Evolutionary conservation across 1,284 basidiomycete species (phyloP), one percentile per base, ranked within the genome.

Genomic region (Cystobasidium pallidum): DNA sequence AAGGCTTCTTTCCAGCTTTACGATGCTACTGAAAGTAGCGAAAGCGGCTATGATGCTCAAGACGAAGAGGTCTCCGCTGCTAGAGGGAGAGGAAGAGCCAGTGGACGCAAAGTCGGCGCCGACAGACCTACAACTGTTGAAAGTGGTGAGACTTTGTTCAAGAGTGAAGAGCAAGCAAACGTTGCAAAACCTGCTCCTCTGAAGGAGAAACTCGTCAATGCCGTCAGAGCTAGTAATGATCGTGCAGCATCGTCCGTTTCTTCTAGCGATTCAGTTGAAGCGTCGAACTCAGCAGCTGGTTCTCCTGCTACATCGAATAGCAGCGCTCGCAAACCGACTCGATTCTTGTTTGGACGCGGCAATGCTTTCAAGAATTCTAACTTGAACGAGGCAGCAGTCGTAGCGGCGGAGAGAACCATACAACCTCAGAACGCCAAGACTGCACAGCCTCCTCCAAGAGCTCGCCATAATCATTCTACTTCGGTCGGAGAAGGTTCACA

Each of bases 41-140:
- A 71, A 26, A 63, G 59, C 47, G 68, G 68, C 0, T 71, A 71
- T 21, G 68, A 71, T 32, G 68, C 68, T 4, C 68, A 71, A 26
- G 68, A 71, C 47, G 68, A 71, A 51, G 17, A 71, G 19, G 34
- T 54, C 45, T 43, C 32, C 15, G 21, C 47, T 24, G 49, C 11
- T 6, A 34, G 68, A 41, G 34, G 59, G 10, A 45, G 61, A 61
- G 51, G 45, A 6, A 30, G 51, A n/a, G 17, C 49, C 10, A 43
- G 59, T 39, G 11, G 32, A 43, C 52, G 64, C 32, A 34, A 36
- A 13, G n/a, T 32, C 0, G 32, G 6, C 30, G n/a, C 26, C 10
- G 34, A 34, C 2, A 58, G 39, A 10, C 0, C 36, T 28, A 6
- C 3, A 3, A 13, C 26, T 19, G 21, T 28, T 36, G 57, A 43